Base-by-base conservation (phyloP, 352 stramenopile genomes). In the Phytophthora sansomeana region DNA sequence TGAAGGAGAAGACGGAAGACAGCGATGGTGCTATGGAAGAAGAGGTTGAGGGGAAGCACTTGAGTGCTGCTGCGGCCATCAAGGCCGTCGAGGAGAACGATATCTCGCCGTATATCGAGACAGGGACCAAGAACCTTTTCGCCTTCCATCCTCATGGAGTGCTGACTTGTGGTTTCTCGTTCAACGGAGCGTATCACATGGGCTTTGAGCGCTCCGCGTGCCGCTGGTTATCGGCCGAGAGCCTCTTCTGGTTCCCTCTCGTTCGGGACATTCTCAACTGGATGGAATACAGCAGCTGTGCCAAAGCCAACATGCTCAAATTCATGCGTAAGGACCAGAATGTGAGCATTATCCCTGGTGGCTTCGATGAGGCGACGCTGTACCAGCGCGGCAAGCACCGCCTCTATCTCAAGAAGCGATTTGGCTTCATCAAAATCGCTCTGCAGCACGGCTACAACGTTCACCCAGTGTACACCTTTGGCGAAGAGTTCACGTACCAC, bases 341-440 rank as follows among this genome's bases (percentile, higher is more conserved):
- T 70, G 33, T 96, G 59, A 85, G 72, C 16, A 66, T 99, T 17
- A 69, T 97, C 14, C 94, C 96, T 0, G 96, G 96, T 9, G 96
- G 96, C 13, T 98, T 98, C 63, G 92, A 99, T 69, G 96, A 98
- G 76, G 95, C 93, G 6, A 98, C 95, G 16, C 63, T 98, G 11
- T 97, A 83, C 49, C 69, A 81, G 43, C 78, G 80, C 14, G 80
- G 80, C 3, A 78, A 83, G 33, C 95, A 98, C 72, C 87, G 94
- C 54, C 84, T 98, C 26, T 98, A 90, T 58, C 75, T 99, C 49
- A 92, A 97, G 55, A 86, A 90, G 29, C 82, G 95, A 13, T 92
- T 91, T 36, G 96, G 96, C 4, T 98, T 99, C 72, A 90, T 99
- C 66, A 97, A 97, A 57, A 74, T 98, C 29, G 93, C 84, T 33